Percentiles rank a stretch among this genome's conserved stretches.
Conservation (phyloP, 495 filamentous ascomycete species). For the Penicillium soppii region DNA sequence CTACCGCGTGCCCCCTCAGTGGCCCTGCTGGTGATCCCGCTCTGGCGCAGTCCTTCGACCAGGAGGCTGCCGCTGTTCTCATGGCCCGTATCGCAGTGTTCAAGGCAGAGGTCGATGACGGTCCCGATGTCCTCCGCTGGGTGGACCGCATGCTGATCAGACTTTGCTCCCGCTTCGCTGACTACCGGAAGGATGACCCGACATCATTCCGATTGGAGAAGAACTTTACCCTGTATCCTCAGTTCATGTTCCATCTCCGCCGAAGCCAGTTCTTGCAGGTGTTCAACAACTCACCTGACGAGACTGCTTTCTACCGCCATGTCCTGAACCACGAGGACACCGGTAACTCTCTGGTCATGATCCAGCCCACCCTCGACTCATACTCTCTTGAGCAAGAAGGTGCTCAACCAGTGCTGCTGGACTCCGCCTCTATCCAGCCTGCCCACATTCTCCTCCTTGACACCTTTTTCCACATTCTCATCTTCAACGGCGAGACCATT, state of each 20-base stretch:
- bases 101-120: constrained; percentile 98
- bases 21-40: constrained; percentile 96
- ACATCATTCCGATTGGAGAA: constrained; percentile 97
- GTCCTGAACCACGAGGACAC: constrained; percentile 98
- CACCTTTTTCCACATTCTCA: constrained; percentile 99
- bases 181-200: constrained; percentile 97
- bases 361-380: constrained; percentile 95
- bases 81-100: constrained; percentile 99
- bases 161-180: constrained; percentile 93
- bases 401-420: constrained; percentile 84
- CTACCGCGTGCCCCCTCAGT: constrained; percentile 86
- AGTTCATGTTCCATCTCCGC: constrained; percentile 99
- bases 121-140: constrained; percentile 98
- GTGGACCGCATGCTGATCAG: constrained; percentile 98
- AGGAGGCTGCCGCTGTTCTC: constrained; percentile 95
- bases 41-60: constrained; percentile 96
- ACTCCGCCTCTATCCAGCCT: constrained; percentile 94
- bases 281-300: constrained; percentile 99
- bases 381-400: constrained; percentile 96
- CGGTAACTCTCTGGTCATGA: constrained; percentile 96
- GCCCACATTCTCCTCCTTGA: constrained; percentile 93
- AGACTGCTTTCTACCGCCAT: constrained; percentile 97
- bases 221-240: constrained; percentile 98
- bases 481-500: constrained; percentile 97
- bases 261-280: constrained; percentile 98